phyloP scores from a whole-genome alignment of 2,329 filamentous ascomycete genomes.

The Cryphonectria parasitica region DNA sequence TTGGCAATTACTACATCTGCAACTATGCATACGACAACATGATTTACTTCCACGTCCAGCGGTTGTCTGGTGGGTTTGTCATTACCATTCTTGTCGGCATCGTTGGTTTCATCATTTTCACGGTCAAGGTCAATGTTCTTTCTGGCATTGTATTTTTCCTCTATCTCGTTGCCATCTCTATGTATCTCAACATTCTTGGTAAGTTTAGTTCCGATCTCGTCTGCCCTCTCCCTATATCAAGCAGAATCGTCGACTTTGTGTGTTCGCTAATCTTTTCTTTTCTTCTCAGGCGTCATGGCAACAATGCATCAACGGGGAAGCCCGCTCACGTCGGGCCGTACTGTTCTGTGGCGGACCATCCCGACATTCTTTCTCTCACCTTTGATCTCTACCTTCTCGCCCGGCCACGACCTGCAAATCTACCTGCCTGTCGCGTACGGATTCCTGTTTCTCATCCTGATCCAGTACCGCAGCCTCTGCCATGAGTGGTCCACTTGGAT shows the following conservation, averaged over 20 bases:
- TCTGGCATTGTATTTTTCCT: constrained; percentile 61
- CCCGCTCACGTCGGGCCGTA: constrained; percentile 60
- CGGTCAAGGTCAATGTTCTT: constrained; percentile 44
- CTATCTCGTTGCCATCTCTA: constrained; percentile 60
- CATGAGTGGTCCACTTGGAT: constrained; percentile 65
- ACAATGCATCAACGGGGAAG: constrained; percentile 58
- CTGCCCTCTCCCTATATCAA: constrained; percentile 19
- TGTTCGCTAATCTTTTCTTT: constrained; percentile 3
- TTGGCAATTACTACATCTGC: constrained; percentile 63
- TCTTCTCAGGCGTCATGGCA: constrained; percentile 41
- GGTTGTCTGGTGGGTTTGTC: constrained; percentile 53
- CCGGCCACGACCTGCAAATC: constrained; percentile 56
- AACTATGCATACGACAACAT: constrained; percentile 46
- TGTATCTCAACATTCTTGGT: constrained; percentile 62
- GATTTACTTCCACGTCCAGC: constrained; percentile 46
- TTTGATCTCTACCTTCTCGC: constrained; percentile 56
- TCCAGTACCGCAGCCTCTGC: constrained; percentile 57
- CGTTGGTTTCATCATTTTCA: constrained; percentile 55
- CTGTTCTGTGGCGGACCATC: constrained; percentile 57
- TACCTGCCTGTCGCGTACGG: constrained; percentile 59
- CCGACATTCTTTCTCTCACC: constrained; percentile 61
- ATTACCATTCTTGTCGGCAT: constrained; percentile 43
- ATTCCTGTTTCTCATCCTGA: constrained; percentile 55
- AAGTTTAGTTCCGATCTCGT: constrained; percentile 40
- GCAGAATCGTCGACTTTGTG: constrained; percentile 11